Percentiles rank a stretch among this genome's conserved stretches.
Evolutionary conservation across 345 rosid genomes (phyloP).

Genomic region (Salix suchowensis): DNA sequence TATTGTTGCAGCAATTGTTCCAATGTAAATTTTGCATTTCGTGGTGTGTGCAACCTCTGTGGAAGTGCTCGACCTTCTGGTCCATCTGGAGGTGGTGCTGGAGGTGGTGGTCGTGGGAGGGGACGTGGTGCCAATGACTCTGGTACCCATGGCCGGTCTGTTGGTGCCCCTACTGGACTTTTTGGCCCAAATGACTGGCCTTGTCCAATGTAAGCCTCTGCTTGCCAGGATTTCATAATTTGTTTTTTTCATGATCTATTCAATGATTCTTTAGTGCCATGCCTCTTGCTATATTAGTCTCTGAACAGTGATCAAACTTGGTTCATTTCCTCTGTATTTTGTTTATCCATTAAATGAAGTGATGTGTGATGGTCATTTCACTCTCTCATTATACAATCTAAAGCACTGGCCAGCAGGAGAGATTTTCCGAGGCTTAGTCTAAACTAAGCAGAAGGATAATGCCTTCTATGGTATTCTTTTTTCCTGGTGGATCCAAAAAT

Average conservation of each 20-base stretch:
- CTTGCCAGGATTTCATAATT: background rate
- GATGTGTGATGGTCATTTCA: background rate
- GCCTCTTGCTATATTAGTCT: background rate
- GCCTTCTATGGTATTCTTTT: background rate
- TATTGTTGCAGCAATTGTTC: conserved; percentile 69
- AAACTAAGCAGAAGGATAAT: background rate
- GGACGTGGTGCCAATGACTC: conserved; percentile 62
- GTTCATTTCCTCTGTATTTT: background rate
- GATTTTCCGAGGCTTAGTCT: background rate
- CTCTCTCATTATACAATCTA: background rate
- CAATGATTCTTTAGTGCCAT: background rate
- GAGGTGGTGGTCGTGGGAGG: conserved; percentile 79
- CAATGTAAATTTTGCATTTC: conserved; percentile 95
- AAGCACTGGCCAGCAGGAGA: background rate
- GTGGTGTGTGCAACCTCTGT: conserved; percentile 96
- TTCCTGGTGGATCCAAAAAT: background rate
- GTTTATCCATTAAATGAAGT: background rate
- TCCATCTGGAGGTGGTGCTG: conserved; percentile 63
- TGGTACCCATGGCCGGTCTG: conserved; percentile 45
- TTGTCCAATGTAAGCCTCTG: conserved; percentile 90
- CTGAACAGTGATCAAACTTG: background rate
- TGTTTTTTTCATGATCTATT: background rate
- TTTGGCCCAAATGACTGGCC: conserved; percentile 99
- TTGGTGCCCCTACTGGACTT: conserved; percentile 63
- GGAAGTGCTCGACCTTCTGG: conserved; percentile 95